A percentile compares a stretch with the other conserved stretches of the same genome.
phyloP scores from a whole-genome alignment of 768 basidiomycete species.

The Pleurotus djamor region DNA sequence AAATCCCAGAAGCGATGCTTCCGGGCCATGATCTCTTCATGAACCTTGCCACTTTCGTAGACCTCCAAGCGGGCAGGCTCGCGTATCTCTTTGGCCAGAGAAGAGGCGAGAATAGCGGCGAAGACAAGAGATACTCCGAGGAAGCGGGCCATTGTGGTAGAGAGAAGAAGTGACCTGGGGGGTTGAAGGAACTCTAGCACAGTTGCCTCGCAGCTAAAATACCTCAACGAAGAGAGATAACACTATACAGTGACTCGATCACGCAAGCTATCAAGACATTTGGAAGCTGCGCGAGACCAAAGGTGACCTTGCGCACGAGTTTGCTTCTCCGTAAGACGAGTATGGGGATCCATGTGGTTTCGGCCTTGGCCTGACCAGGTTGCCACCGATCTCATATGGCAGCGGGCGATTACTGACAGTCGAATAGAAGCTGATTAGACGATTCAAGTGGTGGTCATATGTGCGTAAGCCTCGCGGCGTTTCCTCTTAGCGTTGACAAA shows the following conservation, averaged over 20 bases:
- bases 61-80: background rate
- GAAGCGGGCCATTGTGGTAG: conserved; percentile 1
- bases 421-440: background rate
- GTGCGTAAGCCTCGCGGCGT: background rate
- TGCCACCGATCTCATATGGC: background rate
- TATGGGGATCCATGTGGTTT: background rate
- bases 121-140: conserved; percentile 2
- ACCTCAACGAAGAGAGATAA: background rate
- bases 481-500: background rate
- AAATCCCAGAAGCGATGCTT: conserved; percentile 5
- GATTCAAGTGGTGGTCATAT: background rate
- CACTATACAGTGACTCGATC: conserved; percentile 1
- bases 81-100: conserved; percentile 1
- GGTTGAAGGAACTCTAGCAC: background rate
- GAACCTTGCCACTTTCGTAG: conserved; percentile 5
- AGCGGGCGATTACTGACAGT: background rate
- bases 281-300: background rate
- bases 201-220: background rate
- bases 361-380: background rate
- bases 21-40: conserved; percentile 5
- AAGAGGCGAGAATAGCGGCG: background rate
- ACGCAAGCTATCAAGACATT: background rate
- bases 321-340: background rate
- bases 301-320: background rate
- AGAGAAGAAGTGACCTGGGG: background rate